phyloP scores from a whole-genome alignment of 2,329 filamentous ascomycete genomes.

The Emydomyces testavorans region DNA sequence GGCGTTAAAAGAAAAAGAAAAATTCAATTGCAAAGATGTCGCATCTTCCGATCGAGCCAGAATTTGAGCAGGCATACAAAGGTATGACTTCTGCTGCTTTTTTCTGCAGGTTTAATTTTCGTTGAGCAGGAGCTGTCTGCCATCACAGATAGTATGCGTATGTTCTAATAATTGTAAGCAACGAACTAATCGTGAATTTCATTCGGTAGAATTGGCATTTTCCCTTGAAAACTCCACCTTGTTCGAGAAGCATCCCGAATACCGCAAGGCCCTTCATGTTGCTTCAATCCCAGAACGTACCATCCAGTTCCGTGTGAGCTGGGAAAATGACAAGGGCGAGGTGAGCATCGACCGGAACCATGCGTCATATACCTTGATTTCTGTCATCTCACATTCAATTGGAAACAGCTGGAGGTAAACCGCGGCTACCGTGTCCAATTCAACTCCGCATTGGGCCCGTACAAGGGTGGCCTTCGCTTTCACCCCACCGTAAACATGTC shows the following conservation, averaged over 20 bases:
- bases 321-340: slow-evolving; percentile 82
- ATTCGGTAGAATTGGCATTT: slow-evolving; percentile 66
- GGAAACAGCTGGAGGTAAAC: slow-evolving; percentile 66
- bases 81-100: slow-evolving; percentile 44
- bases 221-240: slow-evolving; percentile 89
- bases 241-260: slow-evolving; percentile 89
- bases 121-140: slow-evolving; percentile 1
- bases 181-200: neutral
- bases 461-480: slow-evolving; percentile 94
- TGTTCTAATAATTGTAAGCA: slow-evolving; percentile 11
- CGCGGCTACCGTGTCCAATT: slow-evolving; percentile 94
- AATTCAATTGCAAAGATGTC: slow-evolving; percentile 48
- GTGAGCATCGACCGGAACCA: slow-evolving; percentile 18
- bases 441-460: slow-evolving; percentile 93
- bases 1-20: neutral
- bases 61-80: slow-evolving; percentile 98
- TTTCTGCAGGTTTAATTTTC: neutral
- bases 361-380: neutral
- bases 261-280: slow-evolving; percentile 78
- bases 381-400: slow-evolving; percentile 11
- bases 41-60: slow-evolving; percentile 75
- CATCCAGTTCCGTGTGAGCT: slow-evolving; percentile 93
- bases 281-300: slow-evolving; percentile 85
- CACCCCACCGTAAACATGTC: slow-evolving; percentile 64
- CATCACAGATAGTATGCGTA: slow-evolving; percentile 11